These are phyloP conservation scores for Blastobotrys raffinosifermentans DNA, from an alignment of 1,139 yeast species.

Conservation along the genomic window DNA sequence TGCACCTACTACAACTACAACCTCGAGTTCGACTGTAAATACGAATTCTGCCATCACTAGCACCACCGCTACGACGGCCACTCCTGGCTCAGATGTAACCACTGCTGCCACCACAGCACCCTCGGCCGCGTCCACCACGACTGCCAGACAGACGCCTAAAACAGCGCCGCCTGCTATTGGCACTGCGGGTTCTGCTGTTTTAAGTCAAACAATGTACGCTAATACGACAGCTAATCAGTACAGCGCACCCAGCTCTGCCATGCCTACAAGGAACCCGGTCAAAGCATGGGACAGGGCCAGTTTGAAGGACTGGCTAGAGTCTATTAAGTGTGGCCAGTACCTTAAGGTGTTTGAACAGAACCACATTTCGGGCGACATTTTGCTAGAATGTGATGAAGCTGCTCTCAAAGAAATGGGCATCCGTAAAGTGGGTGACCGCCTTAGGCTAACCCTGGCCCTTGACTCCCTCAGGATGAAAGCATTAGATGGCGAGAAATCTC, in stretches of 20 bases:
- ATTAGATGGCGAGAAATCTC: conserved; percentile 15
- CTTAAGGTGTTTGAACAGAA: conserved; percentile 34
- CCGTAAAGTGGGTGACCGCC: conserved; percentile 73
- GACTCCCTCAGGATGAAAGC: conserved; percentile 27
- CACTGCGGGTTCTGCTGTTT: conserved; percentile 3
- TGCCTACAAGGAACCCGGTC: conserved; percentile 7
- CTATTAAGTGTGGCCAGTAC: conserved; percentile 31
- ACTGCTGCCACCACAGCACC: conserved; percentile 5
- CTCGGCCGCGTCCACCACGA: conserved; percentile 4
- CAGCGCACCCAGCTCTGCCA: too few species aligned
- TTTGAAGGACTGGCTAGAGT: conserved; percentile 35
- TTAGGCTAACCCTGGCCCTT: conserved; percentile 53
- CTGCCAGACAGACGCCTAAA: conserved; percentile 2
- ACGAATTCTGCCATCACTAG: too few species aligned
- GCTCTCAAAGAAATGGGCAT: conserved; percentile 72
- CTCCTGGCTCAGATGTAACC: background rate
- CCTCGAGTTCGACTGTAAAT: too few species aligned
- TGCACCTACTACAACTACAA: conserved; percentile 11
- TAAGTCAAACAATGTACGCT: too few species aligned
- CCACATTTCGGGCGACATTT: conserved; percentile 55
- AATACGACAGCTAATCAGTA: too few species aligned
- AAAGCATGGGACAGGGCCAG: conserved; percentile 27
- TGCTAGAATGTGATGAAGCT: conserved; percentile 60
- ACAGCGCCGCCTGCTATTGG: conserved; percentile 4
- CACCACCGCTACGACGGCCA: too few species aligned